Conservation (phyloP, 2,329 filamentous ascomycete genomes). For the Verruconis gallopava region DNA sequence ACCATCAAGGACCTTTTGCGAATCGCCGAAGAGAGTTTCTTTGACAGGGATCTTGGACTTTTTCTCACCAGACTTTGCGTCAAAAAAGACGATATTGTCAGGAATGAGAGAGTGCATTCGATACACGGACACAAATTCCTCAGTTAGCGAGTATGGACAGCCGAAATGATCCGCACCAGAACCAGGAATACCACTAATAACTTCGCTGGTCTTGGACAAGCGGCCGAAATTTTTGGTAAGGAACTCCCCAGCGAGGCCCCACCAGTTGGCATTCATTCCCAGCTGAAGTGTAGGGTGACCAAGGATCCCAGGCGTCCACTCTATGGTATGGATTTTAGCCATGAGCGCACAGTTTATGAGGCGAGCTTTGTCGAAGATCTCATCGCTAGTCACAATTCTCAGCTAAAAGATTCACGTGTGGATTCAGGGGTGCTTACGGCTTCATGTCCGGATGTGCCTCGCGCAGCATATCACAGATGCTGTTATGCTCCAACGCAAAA, state of each 20-base stretch:
- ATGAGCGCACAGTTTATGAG: constrained; percentile 35
- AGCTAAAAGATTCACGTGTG: too few species aligned
- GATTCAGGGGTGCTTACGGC: constrained; percentile 10
- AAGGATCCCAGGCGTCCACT: constrained; percentile 37
- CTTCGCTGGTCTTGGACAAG: constrained; percentile 28
- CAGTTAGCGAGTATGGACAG: constrained; percentile 29
- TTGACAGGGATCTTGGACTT: constrained; percentile 19
- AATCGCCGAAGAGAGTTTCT: constrained; percentile 23
- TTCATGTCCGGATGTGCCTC: constrained; percentile 26
- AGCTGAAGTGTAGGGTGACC: constrained; percentile 31
- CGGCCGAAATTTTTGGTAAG: constrained; percentile 30
- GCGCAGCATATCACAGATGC: constrained; percentile 29
- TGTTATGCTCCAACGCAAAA: constrained; percentile 35
- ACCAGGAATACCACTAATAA: constrained; percentile 28
- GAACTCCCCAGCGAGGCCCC: constrained; percentile 30
- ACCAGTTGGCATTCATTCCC: constrained; percentile 35
- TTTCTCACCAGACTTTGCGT: constrained; percentile 17
- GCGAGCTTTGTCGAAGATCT: constrained; percentile 33
- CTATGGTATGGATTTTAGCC: constrained; percentile 38
- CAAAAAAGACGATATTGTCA: constrained; percentile 25
- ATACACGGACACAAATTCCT: constrained; percentile 34
- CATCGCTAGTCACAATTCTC: constrained; percentile 19
- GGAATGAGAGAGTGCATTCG: constrained; percentile 31
- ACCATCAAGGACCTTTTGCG: constrained; percentile 21
- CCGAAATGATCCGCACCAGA: constrained; percentile 26